These are phyloP conservation scores for Omphalea diandra DNA, from an alignment of 441 rosid genomes.

Conservation along the genomic window DNA sequence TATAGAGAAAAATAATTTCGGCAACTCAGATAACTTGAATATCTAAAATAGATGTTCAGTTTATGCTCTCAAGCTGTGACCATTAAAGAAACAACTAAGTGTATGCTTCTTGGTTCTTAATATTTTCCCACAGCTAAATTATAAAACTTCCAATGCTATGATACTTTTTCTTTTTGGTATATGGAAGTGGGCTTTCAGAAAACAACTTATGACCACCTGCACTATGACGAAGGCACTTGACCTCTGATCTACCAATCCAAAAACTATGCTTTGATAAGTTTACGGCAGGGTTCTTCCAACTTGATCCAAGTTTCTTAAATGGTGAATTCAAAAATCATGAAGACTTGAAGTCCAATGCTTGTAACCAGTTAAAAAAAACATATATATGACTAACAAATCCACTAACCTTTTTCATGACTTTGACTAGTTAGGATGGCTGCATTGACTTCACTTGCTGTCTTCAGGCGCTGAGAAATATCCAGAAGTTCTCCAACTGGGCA, in stretches of 20 bases:
- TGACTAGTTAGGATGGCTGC: conserved; percentile 98
- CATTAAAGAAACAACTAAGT: not conserved
- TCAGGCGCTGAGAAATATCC: conserved; percentile 82
- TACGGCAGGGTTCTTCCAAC: not conserved
- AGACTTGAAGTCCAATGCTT: not conserved
- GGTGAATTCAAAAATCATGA: not conserved
- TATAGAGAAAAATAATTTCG: not conserved
- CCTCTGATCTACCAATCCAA: no score
- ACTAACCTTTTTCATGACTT: conserved; percentile 89
- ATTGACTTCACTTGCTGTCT: conserved; percentile 94
- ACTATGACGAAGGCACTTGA: no score
- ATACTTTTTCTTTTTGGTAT: no score
- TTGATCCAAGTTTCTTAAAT: not conserved
- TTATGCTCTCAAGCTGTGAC: not conserved
- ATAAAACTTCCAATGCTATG: not conserved
- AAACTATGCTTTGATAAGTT: not conserved
- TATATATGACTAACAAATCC: not conserved
- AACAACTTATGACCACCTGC: no score
- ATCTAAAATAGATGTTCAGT: not conserved
- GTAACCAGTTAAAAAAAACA: not conserved
- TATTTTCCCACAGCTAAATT: not conserved
- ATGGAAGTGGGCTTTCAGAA: no score
- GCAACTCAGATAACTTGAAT: not conserved
- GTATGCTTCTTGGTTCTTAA: not conserved
- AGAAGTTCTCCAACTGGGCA: conserved; percentile 91